These are phyloP conservation scores for Debaryomyces udenii DNA, from an alignment of 1,139 yeast genomes.

Conservation along the genomic window DNA sequence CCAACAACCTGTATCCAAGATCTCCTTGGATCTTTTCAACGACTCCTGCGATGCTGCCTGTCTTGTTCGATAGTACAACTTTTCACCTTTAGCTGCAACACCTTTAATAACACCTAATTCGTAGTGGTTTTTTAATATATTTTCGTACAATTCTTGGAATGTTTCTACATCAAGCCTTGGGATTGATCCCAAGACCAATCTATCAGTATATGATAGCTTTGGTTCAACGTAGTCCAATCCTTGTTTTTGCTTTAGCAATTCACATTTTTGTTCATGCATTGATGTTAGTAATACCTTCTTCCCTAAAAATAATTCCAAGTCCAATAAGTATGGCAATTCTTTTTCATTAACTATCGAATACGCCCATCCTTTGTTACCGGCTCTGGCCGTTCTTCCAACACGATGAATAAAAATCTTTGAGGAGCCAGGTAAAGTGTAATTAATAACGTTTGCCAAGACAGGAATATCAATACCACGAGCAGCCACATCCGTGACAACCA, in stretches of 20 bases:
- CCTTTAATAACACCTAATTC: conserved; percentile 67
- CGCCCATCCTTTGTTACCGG: conserved; percentile 98
- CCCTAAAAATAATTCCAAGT: conserved; percentile 88
- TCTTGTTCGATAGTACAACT: conserved; percentile 81
- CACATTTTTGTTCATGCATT: conserved; percentile 66
- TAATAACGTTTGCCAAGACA: conserved; percentile 88
- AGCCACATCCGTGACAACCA: conserved; percentile 98
- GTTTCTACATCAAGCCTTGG: conserved; percentile 76
- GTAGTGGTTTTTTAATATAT: conserved; percentile 62
- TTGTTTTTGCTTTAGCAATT: conserved; percentile 49
- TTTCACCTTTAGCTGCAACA: conserved; percentile 87
- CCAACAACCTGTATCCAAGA: conserved; percentile 76
- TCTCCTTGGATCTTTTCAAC: conserved; percentile 79
- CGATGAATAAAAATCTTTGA: conserved; percentile 94
- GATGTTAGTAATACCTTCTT: conserved; percentile 72
- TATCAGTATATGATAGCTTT: conserved; percentile 68
- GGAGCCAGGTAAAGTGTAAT: conserved; percentile 86
- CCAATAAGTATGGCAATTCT: conserved; percentile 88
- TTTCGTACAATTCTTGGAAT: conserved; percentile 71
- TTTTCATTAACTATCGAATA: conserved; percentile 83
- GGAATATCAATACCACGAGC: conserved; percentile 99
- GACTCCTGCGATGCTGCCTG: conserved; percentile 86
- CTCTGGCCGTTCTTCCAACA: conserved; percentile 99
- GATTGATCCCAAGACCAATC: conserved; percentile 80
- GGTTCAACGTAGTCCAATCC: conserved; percentile 50